Conservation (phyloP, 805 yeast species). For the Yamadazyma tumulicola region DNA sequence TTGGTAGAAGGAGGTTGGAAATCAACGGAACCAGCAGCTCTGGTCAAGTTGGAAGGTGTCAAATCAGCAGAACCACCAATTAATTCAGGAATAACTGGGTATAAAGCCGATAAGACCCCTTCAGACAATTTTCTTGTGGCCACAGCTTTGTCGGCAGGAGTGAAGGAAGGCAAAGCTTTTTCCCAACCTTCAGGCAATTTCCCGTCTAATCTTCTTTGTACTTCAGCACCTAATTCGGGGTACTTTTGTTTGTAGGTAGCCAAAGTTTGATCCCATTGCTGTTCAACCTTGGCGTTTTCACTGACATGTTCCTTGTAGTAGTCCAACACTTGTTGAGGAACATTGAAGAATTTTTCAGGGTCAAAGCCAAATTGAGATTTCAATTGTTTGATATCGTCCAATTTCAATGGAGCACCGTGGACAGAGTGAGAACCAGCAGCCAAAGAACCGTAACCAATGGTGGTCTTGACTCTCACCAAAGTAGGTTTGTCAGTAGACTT, state of each 20-base stretch:
- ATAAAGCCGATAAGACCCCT: conserved; percentile 61
- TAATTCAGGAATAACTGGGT: conserved; percentile 73
- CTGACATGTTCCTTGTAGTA: conserved; percentile 55
- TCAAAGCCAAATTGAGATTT: conserved; percentile 83
- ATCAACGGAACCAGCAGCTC: conserved; percentile 78
- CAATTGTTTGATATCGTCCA: conserved; percentile 86
- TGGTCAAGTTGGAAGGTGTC: conserved; percentile 94
- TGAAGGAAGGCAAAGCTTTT: conserved; percentile 71
- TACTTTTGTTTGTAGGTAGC: conserved; percentile 60
- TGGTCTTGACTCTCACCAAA: conserved; percentile 81
- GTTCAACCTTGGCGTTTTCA: conserved; percentile 65
- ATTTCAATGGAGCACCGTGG: conserved; percentile 94
- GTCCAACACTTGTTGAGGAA: conserved; percentile 80
- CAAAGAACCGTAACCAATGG: conserved; percentile 91
- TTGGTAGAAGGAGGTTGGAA: conserved; percentile 85
- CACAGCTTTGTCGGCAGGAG: conserved; percentile 71
- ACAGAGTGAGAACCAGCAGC: conserved; percentile 84
- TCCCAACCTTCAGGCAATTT: conserved; percentile 85
- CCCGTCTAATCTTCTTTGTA: conserved; percentile 71
- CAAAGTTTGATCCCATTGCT: conserved; percentile 69
- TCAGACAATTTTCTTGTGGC: conserved; percentile 96
- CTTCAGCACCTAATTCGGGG: conserved; percentile 77
- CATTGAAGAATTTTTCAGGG: conserved; percentile 75
- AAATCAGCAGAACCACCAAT: conserved; percentile 98
- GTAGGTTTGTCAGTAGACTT: conserved; percentile 77